phyloP scores from a whole-genome alignment of 108 stramenopile species.

The Cyclostephanos invisitatus region DNA sequence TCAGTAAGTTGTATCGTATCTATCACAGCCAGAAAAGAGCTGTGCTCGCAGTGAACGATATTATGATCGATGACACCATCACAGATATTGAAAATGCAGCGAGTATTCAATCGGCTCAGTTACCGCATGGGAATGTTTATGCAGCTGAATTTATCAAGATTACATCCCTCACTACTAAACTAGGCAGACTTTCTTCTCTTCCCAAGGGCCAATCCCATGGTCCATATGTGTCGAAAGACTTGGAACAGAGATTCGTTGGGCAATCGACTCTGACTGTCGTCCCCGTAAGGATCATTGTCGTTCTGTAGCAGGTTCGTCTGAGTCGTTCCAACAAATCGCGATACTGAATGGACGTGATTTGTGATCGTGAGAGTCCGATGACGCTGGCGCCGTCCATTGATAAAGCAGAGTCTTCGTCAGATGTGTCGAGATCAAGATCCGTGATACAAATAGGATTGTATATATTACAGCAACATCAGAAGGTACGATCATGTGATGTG shows the following conservation, averaged over 20 bases:
- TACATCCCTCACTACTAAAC: too few species aligned
- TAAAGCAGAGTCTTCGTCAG: too few species aligned
- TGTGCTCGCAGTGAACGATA: too few species aligned
- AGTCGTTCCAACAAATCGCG: background rate
- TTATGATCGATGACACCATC: too few species aligned
- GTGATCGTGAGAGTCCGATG: too few species aligned
- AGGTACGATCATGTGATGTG: too few species aligned
- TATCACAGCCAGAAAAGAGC: background rate
- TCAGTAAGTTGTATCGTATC: too few species aligned
- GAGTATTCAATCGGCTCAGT: background rate
- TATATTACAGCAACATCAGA: too few species aligned
- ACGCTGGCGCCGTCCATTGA: too few species aligned
- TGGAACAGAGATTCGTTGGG: background rate
- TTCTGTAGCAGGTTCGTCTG: background rate
- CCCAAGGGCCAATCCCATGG: too few species aligned
- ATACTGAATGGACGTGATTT: background rate
- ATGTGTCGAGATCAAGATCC: too few species aligned
- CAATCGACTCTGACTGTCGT: slow-evolving; percentile 34
- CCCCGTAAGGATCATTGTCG: slow-evolving; percentile 32
- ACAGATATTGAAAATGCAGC: background rate
- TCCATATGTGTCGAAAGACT: background rate
- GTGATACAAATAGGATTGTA: too few species aligned
- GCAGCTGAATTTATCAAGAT: background rate
- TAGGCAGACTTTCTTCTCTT: background rate
- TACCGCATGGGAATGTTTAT: background rate